phyloP scores from a whole-genome alignment of 2,329 filamentous ascomycete genomes.

The Beauveria sp. region DNA sequence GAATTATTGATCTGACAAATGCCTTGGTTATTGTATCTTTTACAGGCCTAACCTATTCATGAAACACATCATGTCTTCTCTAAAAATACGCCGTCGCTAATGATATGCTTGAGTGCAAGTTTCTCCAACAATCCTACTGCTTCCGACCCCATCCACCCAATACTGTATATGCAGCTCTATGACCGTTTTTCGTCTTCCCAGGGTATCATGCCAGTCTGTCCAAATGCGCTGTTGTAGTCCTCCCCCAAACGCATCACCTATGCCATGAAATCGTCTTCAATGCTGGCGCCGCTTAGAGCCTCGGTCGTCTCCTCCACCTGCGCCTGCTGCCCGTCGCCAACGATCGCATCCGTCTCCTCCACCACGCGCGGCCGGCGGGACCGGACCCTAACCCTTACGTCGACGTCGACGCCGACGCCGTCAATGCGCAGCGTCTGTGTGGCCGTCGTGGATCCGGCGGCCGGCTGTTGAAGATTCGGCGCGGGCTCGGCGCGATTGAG shows the following conservation, averaged over 20 bases:
- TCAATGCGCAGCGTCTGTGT: slow-evolving; percentile 44
- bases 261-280: slow-evolving; percentile 41
- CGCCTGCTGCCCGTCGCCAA: slow-evolving; percentile 35
- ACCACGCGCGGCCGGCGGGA: slow-evolving; percentile 19
- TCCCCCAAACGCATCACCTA: slow-evolving; percentile 14
- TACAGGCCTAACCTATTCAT: not conserved
- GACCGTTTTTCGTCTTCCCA: not conserved
- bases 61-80: not conserved
- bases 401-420: slow-evolving; percentile 49
- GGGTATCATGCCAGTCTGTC: not conserved
- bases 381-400: slow-evolving; percentile 48
- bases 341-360: slow-evolving; percentile 30
- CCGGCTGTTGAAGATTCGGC: slow-evolving; percentile 29
- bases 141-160: not conserved
- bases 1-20: not conserved
- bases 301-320: slow-evolving; percentile 26
- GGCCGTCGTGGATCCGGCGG: slow-evolving; percentile 24
- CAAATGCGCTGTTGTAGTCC: not conserved
- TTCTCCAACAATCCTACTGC: not conserved
- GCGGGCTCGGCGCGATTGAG: slow-evolving; percentile 42
- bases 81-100: not conserved
- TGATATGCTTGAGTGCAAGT: not conserved
- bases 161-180: no score
- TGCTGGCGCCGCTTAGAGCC: slow-evolving; percentile 21
- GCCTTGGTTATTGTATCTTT: not conserved